phyloP scores from a whole-genome alignment of 495 filamentous ascomycete species.

The Glonium stellatum region DNA sequence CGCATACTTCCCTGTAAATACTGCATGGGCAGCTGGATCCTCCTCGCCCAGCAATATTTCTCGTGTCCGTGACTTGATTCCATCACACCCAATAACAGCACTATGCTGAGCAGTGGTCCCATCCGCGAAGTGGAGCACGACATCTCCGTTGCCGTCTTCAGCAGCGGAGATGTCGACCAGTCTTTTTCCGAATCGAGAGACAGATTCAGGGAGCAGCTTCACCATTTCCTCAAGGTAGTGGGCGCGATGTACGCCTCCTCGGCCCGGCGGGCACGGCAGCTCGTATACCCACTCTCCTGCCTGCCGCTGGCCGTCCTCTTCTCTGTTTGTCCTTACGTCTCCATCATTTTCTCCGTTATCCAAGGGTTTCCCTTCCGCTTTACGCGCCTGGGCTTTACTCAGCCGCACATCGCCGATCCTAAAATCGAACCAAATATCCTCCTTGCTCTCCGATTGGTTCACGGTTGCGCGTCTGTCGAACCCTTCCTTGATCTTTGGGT shows the following conservation, averaged over 20 bases:
- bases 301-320: too few relatives aligned
- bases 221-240: constrained; percentile 56
- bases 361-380: too few relatives aligned
- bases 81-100: constrained; percentile 52
- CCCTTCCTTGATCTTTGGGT: constrained; percentile 41
- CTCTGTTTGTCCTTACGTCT: too few relatives aligned
- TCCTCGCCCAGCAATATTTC: constrained; percentile 42
- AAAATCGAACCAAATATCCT: not conserved
- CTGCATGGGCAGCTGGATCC: constrained; percentile 32
- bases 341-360: too few relatives aligned
- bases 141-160: constrained; percentile 32
- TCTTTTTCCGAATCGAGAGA: constrained; percentile 38
- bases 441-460: constrained; percentile 15
- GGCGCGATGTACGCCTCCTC: constrained; percentile 45
- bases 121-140: constrained; percentile 48
- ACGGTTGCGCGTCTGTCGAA: constrained; percentile 35
- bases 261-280: constrained; percentile 29
- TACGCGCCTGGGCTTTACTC: too few relatives aligned
- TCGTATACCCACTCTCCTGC: constrained; percentile 31
- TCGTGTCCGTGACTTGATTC: constrained; percentile 47
- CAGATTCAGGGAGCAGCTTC: constrained; percentile 44
- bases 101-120: constrained; percentile 42
- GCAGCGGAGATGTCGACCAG: constrained; percentile 30
- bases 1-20: constrained; percentile 48
- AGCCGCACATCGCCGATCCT: not conserved